A percentile compares a stretch with the other conserved stretches of the same genome.
Evolutionary conservation across 176 grass and related monocot genomes (phyloP).

Genomic region (Bothriochloa decipiens): DNA sequence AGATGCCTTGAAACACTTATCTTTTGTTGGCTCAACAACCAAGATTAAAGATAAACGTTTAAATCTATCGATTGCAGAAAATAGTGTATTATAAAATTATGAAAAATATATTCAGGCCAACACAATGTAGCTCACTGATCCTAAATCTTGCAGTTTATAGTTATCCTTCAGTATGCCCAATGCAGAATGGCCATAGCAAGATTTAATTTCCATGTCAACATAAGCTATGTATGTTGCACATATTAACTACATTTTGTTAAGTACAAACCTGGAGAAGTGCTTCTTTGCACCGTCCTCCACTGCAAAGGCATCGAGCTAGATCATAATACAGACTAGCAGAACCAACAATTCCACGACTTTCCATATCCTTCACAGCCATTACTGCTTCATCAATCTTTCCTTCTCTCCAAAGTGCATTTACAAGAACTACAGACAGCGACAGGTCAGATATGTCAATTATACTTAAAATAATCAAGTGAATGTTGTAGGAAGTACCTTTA

Average conservation of each 20-base stretch:
- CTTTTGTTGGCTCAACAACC: not conserved
- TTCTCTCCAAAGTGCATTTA: slow-evolving; percentile 97
- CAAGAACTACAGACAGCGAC: slow-evolving; percentile 61
- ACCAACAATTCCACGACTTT: slow-evolving; percentile 87
- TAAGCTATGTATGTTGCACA: slow-evolving; percentile 10
- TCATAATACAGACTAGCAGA: slow-evolving; percentile 97
- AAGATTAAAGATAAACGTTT: not conserved
- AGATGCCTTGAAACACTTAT: slow-evolving; percentile 6
- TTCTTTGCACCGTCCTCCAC: slow-evolving; percentile 80
- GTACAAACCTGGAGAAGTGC: slow-evolving; percentile 81
- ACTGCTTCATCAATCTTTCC: slow-evolving; percentile 84
- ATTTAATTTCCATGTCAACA: slow-evolving; percentile 6
- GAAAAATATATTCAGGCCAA: slow-evolving; percentile 4
- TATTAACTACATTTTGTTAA: slow-evolving; percentile 33
- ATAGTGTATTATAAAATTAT: not conserved
- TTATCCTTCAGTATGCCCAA: not conserved
- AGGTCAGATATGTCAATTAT: slow-evolving; percentile 29
- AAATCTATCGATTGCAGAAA: slow-evolving; percentile 4
- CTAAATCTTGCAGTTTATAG: slow-evolving; percentile 33
- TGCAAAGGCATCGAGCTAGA: slow-evolving; percentile 94
- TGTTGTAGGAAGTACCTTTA: slow-evolving; percentile 63
- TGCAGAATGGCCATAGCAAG: slow-evolving; percentile 28
- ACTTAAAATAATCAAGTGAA: slow-evolving; percentile 27
- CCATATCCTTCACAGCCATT: slow-evolving; percentile 89
- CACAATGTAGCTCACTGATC: not conserved